phyloP scores from a whole-genome alignment of 192 early-diverging fungal species.

The Backusella psychrophila region DNA sequence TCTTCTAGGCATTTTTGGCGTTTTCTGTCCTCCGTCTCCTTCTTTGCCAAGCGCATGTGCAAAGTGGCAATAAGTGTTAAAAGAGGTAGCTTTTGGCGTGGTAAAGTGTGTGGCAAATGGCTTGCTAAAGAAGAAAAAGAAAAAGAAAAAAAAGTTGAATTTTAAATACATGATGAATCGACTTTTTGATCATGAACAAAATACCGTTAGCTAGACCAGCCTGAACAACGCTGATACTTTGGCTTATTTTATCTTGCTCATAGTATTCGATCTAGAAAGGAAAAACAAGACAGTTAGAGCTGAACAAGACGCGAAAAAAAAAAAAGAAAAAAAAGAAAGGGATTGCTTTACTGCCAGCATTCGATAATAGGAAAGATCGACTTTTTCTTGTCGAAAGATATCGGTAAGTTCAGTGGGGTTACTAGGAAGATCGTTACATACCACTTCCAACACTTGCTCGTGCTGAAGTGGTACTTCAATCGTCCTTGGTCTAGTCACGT shows the following conservation, averaged over 20 bases:
- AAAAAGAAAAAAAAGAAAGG: too few species aligned
- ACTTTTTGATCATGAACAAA: neutral
- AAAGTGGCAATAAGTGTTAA: conserved; percentile 73
- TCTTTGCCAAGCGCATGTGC: conserved; percentile 67
- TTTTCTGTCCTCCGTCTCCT: conserved; percentile 31
- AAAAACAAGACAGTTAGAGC: neutral
- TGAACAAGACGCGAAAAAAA: neutral
- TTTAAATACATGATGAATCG: too few species aligned
- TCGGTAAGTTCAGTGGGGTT: conserved; percentile 36
- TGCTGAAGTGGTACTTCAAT: conserved; percentile 43
- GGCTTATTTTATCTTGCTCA: conserved; percentile 57
- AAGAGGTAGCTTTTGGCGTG: conserved; percentile 63
- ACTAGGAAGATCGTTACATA: conserved; percentile 34
- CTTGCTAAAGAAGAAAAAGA: conserved; percentile 16
- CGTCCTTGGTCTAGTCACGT: conserved; percentile 28
- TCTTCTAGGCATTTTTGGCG: conserved; percentile 57
- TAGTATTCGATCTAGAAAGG: conserved; percentile 66
- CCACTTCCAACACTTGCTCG: conserved; percentile 41
- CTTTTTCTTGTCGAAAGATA: conserved; percentile 35
- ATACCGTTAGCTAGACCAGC: conserved; percentile 52
- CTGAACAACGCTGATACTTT: conserved; percentile 54
- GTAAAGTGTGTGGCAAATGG: conserved; percentile 30
- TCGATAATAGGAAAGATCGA: conserved; percentile 33
- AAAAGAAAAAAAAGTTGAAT: too few species aligned
- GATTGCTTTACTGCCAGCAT: conserved; percentile 29